These are phyloP conservation scores for Aspergillus versicolor DNA, from an alignment of 2,329 filamentous ascomycete species.

Conservation along the genomic window DNA sequence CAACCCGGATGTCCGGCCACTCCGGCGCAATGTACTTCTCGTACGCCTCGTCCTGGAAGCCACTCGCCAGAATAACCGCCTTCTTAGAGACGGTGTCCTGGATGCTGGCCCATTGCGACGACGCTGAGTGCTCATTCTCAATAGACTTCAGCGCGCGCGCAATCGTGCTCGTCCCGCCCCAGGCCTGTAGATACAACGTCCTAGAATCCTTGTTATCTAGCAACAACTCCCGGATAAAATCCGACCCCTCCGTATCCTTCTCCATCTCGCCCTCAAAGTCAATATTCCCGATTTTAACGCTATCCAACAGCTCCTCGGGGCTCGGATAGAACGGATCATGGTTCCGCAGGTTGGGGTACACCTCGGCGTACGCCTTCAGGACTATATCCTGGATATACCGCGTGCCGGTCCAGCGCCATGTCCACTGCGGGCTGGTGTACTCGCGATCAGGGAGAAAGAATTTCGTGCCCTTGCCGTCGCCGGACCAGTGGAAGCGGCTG, in stretches of 20 bases:
- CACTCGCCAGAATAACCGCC: not conserved
- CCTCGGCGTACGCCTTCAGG: not conserved
- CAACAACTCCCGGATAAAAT: not conserved
- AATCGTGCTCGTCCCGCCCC: slow-evolving; percentile 7
- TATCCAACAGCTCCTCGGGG: not conserved
- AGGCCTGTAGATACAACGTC: slow-evolving; percentile 2
- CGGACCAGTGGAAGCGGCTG: slow-evolving; percentile 1
- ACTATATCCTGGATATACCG: slow-evolving; percentile 2
- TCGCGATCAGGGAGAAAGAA: not conserved
- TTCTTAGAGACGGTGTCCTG: not conserved
- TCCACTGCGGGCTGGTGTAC: not conserved
- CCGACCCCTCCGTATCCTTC: not conserved
- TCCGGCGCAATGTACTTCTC: not conserved
- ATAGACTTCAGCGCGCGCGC: slow-evolving; percentile 5
- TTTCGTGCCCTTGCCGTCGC: not conserved
- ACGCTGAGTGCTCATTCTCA: not conserved
- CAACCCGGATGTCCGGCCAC: not conserved
- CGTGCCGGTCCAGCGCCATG: slow-evolving; percentile 4
- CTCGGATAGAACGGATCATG: slow-evolving; percentile 3
- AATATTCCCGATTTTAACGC: not conserved
- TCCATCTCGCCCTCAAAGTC: slow-evolving; percentile 7
- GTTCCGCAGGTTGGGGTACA: not conserved
- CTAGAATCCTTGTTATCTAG: not conserved
- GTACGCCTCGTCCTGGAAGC: slow-evolving; percentile 2
- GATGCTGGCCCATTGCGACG: not conserved